Base-by-base conservation (phyloP, 202 grass and related monocot species). In the Musa balbisiana region DNA sequence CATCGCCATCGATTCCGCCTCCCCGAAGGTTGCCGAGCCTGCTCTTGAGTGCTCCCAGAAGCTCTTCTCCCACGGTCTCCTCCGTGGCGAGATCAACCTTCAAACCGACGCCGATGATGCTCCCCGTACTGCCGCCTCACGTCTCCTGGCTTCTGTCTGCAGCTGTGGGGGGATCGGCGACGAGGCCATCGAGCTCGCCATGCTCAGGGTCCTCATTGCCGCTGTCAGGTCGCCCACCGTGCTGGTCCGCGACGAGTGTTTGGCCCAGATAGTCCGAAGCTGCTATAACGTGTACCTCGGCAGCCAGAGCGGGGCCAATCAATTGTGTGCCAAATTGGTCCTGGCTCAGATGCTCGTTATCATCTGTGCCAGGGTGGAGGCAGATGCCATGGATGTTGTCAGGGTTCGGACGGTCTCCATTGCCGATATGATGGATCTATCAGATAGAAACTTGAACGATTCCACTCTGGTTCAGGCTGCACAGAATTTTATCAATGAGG, bases 221-320 rank as follows among this genome's bases (percentile, higher is more conserved):
- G 84, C 86, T 20, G 85, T 83, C 73, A 79, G 85, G 11, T 91
- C 87, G 49, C 85, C 87, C 8, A 19, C 67, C 4, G 85, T 92
- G 25, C 62, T 84, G 16, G 24, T 99, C 69, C 66, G 81, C 67
- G 89, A 89, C 27, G 95, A 94, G 17, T 86, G 85, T 74, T 83
- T 99, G 9, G 87, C 71, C 43, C 91, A 90, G 74, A 72, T 94
- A 17, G 69, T 99, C 2, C 91, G 76, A 84, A 87, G 88, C 33
- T 98, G 95, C 87, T 94, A 89, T 69, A 98, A 98, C 69, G 67
- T 98, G 8, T 98, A 94, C 84, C 85, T 98, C 19, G 88, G 94
- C 13, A 98, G 94, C 79, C 72, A 83, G 72, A 98, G 83, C 71
- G 78, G 83, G 22, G 69, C 74, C 22, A 98, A 88, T 82, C 94